Evolutionary conservation across 352 stramenopile genomes (phyloP).

Genomic region (Phytophthora melonis): DNA sequence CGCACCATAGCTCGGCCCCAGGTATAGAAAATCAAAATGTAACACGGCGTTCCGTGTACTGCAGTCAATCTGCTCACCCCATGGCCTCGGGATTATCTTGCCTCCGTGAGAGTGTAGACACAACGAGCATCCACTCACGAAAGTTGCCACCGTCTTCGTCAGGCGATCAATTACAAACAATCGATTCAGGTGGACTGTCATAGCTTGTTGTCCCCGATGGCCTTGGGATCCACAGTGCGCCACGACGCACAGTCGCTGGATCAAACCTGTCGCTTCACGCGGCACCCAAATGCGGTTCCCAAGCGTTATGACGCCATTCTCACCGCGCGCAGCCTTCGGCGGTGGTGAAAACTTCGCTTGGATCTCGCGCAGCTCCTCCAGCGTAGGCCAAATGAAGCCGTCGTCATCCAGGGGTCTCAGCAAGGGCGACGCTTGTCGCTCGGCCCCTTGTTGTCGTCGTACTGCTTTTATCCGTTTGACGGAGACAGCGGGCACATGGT

Average conservation of each 20-base stretch:
- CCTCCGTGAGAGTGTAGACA: constrained; percentile 7
- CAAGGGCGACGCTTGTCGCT: background rate
- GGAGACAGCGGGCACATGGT: background rate
- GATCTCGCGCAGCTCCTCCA: no score
- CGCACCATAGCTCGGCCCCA: constrained; percentile 3
- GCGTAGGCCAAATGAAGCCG: constrained; percentile 4
- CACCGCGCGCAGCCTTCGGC: no score
- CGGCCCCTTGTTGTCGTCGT: background rate
- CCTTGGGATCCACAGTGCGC: no score
- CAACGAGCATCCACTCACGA: constrained; percentile 1
- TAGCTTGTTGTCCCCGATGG: constrained; percentile 8
- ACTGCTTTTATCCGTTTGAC: constrained; percentile 1
- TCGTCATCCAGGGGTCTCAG: constrained; percentile 4
- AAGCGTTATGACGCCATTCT: background rate
- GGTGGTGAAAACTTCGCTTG: no score
- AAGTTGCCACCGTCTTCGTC: background rate
- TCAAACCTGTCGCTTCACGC: constrained; percentile 15
- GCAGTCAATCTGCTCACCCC: constrained; percentile 20
- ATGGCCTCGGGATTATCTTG: constrained; percentile 4
- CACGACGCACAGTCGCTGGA: constrained; percentile 33
- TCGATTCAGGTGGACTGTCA: no score
- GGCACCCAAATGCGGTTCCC: constrained; percentile 6
- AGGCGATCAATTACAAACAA: constrained; percentile 10
- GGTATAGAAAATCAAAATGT: constrained; percentile 5
- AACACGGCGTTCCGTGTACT: constrained; percentile 1